Evolutionary conservation across 306 rosid genomes (phyloP), one percentile per base, ranked within the genome.

Genomic region (Astragalus membranaceus): DNA sequence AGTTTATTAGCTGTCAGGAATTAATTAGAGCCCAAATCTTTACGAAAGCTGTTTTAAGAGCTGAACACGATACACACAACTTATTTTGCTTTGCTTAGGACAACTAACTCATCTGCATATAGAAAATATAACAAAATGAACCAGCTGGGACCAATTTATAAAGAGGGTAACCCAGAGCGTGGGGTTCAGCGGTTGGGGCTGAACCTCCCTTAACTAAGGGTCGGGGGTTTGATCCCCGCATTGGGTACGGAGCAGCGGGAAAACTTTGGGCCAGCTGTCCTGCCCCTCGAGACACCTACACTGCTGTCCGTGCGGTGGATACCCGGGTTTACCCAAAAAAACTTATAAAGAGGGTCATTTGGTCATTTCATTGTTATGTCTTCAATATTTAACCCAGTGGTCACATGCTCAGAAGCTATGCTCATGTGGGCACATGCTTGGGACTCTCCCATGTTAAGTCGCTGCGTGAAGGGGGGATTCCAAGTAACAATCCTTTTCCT

Each of bases 381-480:
- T 56, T 65, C 64, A 75, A 80, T 78, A 80, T 79, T 75, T 76
- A 80, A 79, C 72, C 67, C 80, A 79, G 88, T 64, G 68, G 58
- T 84, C 99, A 89, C 97, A 89, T 91, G 93, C 90, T 78, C 68
- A 37, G 84, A 84, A 83, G 72, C 80, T 87, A 84, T 79, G 79
- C 72, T 88, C 96, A 94, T 88, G 99, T 83, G 99, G 42, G 88
- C 97, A 95, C 99, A 86, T 91, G 99, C 88, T 79, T 72, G 72
- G 85, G 86, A 61, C 85, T 80, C 81, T 72, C 78, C 85, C 92
- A 88, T 83, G 93, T 86, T 88, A 84, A 70, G 61, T 67, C 87
- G 86, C 78, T 88, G 83, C 64, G 80, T 74, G 88, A 75, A 84
- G 82, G 80, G 80, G 72, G 73, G 83, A 73, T 87, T 86, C 89